A percentile compares a stretch with the other conserved stretches of the same genome.
Conservation (phyloP, 306 rosid species). For the Comarum palustre region DNA sequence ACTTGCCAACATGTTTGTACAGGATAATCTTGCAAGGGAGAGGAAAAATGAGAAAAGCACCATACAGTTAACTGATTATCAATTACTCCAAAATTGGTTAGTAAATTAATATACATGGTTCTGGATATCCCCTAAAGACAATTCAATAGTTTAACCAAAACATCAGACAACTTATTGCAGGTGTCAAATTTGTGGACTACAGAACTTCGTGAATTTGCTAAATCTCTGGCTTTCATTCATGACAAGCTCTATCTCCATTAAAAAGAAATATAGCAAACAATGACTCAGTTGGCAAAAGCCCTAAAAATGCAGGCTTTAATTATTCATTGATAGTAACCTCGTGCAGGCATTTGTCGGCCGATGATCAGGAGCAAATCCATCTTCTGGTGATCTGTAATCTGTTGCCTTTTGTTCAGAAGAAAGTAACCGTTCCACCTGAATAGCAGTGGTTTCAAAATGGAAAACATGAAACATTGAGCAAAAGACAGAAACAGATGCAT, state of each 20-base stretch:
- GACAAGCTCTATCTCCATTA: neutral
- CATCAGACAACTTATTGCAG: neutral
- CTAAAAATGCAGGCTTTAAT: neutral
- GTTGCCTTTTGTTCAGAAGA: constrained; percentile 95
- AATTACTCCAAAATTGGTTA: neutral
- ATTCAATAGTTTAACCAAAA: neutral
- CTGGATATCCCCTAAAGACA: neutral
- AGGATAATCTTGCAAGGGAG: constrained; percentile 1
- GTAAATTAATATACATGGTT: neutral
- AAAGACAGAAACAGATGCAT: neutral
- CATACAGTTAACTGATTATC: neutral
- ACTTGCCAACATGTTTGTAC: neutral
- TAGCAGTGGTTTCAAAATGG: constrained; percentile 24
- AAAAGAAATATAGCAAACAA: neutral
- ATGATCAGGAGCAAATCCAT: constrained; percentile 93
- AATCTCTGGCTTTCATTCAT: constrained; percentile 9
- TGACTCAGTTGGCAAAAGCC: neutral
- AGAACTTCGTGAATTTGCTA: neutral
- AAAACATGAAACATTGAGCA: neutral
- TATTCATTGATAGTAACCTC: constrained; percentile 46
- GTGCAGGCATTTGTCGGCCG: constrained; percentile 93
- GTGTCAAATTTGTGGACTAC: constrained; percentile 3
- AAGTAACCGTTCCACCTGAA: constrained; percentile 92
- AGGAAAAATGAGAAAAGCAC: neutral
- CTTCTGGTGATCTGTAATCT: constrained; percentile 87